Percentiles rank a stretch among this genome's conserved stretches.
Evolutionary conservation across 2,329 filamentous ascomycete genomes (phyloP).

Genomic region (Eurotiales sp.): DNA sequence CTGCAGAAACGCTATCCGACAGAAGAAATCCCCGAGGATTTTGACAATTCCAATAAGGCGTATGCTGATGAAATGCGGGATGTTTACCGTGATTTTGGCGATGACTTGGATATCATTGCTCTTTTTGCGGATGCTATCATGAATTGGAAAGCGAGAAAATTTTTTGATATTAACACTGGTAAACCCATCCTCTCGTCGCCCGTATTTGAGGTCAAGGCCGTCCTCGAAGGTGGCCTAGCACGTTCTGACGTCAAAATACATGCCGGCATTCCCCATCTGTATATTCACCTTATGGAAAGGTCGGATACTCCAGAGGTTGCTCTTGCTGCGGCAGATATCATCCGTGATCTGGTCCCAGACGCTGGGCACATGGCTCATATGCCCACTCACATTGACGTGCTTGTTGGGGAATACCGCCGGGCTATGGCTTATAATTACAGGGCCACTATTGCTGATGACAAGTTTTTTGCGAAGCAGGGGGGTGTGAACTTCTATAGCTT

Average conservation of each 20-base stretch:
- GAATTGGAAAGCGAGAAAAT: constrained; percentile 61
- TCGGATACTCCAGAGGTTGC: constrained; percentile 61
- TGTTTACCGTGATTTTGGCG: constrained; percentile 51
- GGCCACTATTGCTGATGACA: constrained; percentile 63
- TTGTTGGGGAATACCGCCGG: constrained; percentile 64
- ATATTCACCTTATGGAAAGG: constrained; percentile 78
- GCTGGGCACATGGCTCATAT: constrained; percentile 68
- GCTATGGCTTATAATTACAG: constrained; percentile 63
- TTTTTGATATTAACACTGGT: constrained; percentile 62
- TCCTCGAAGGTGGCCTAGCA: constrained; percentile 58
- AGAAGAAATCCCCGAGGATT: constrained; percentile 47
- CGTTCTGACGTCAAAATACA: constrained; percentile 52
- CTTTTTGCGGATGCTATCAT: constrained; percentile 64
- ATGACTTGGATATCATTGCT: constrained; percentile 60
- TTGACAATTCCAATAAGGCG: constrained; percentile 50
- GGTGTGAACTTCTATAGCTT: constrained; percentile 68
- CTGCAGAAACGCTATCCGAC: constrained; percentile 19
- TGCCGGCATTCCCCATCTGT: constrained; percentile 69
- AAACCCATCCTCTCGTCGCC: constrained; percentile 52
- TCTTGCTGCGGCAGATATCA: constrained; percentile 55
- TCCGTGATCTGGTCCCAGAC: constrained; percentile 62
- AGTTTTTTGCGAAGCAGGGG: constrained; percentile 56
- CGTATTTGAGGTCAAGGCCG: constrained; percentile 55
- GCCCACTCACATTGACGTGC: constrained; percentile 69
- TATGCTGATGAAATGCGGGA: constrained; percentile 60